Evolutionary conservation across 1,284 basidiomycete species (phyloP).

Genomic region (Fomitiporia mediterranea): DNA sequence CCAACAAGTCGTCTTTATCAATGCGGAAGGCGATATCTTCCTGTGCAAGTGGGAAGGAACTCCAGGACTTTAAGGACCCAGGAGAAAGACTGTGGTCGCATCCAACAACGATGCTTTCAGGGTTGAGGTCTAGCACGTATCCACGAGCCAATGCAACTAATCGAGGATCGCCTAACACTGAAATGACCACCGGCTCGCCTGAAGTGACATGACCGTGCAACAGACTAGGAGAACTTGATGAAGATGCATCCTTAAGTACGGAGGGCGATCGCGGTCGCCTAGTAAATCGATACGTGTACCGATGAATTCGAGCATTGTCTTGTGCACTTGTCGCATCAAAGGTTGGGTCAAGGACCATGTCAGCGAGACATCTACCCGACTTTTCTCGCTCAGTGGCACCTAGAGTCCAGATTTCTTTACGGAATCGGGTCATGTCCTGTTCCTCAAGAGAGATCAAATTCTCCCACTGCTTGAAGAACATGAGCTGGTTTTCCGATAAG

Average conservation of each 20-base stretch:
- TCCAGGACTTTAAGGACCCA: conserved; percentile 35
- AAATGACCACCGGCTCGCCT: conserved; percentile 75
- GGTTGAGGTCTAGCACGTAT: conserved; percentile 71
- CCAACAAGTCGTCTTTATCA: conserved; percentile 89
- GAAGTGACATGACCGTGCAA: conserved; percentile 75
- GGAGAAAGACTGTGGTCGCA: conserved; percentile 77
- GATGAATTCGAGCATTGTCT: conserved; percentile 43
- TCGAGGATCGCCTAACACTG: conserved; percentile 77
- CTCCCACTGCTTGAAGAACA: conserved; percentile 93
- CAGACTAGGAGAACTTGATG: conserved; percentile 33
- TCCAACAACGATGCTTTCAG: conserved; percentile 65
- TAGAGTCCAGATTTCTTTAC: conserved; percentile 94
- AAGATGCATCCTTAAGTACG: conserved; percentile 15
- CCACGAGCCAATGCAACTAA: conserved; percentile 83
- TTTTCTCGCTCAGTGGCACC: conserved; percentile 74
- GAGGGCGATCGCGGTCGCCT: conserved; percentile 31
- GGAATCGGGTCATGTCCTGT: conserved; percentile 75
- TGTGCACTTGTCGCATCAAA: conserved; percentile 24
- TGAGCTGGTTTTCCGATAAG: conserved; percentile 60
- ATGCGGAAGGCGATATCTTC: conserved; percentile 68
- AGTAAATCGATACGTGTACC: conserved; percentile 62
- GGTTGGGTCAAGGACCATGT: conserved; percentile 63
- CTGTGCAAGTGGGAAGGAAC: conserved; percentile 17
- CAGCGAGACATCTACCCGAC: conserved; percentile 74
- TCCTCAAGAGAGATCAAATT: conserved; percentile 85